Base-by-base conservation (phyloP, 202 grass and related monocot genomes). In the Digitaria exilis region DNA sequence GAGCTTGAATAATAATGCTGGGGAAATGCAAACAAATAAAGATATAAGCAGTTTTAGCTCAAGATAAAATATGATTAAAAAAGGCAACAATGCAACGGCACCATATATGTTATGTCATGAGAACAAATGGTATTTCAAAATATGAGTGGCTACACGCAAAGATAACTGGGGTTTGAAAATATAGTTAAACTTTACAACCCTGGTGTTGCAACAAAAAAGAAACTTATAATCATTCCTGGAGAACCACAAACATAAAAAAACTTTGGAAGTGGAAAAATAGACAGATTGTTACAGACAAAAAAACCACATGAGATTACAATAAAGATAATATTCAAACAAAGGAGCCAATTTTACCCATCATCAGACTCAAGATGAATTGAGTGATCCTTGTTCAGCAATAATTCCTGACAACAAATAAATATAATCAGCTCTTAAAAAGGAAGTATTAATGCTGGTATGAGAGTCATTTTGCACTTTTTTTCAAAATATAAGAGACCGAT, bases 1-100 rank as follows among this genome's bases (percentile, higher is more conserved):
- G 81, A 18, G 82, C 91, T 89, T 94, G 96, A 87, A 92, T 85
- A 67, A 93, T 82, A 67, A 88, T 81, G 35, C 92, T 97, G 94
- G 12, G 43, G 31, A 75, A 24, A 69, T 31, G 48, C 51, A 75
- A 79, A 58, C 59, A 46, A 88, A 57, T 7, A 56, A 91, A 88
- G 39, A 81, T 28, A 34, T 52, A 49, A 73, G 49, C 45, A 64
- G 67, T 80, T n/a, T 29, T 76, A 69, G 76, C 32, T 87, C 22
- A 8, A 71, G n/a, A 45, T 31, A 30, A 63, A 69, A 86, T 69
- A 58, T 56, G 17, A 84, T 16, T 62, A 55, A 55, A 64, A 64
- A 82, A 1, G 45, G 62, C 5, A 75, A 86, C 35, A 69, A 78
- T 70, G 43, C 34, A 68, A 70, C 6, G 46, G 16, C 51, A 43